Evolutionary conservation across 768 basidiomycete species (phyloP).

Genomic region (Psilocybe subaeruginosa): DNA sequence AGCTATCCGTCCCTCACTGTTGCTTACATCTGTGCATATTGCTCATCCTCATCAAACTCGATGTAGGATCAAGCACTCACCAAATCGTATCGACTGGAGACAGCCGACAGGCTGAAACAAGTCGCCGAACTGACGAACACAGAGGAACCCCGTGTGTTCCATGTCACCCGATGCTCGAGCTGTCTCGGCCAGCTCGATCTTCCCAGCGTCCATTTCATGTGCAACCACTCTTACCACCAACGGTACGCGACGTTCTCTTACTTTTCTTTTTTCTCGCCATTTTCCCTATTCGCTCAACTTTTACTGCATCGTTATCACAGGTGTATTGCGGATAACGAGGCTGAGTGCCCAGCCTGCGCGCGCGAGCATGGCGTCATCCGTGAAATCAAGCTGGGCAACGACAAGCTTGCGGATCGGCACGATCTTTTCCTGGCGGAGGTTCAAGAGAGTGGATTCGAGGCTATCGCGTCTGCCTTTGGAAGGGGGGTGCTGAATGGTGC

Average conservation of each 20-base stretch:
- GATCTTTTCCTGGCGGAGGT: conserved; percentile 81
- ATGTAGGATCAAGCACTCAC: conserved; percentile 83
- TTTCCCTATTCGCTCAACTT: background rate
- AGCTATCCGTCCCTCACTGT: conserved; percentile 26
- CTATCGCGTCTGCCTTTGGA: conserved; percentile 71
- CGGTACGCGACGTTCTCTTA: conserved; percentile 48
- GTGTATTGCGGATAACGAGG: conserved; percentile 87
- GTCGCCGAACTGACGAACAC: conserved; percentile 81
- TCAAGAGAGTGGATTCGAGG: conserved; percentile 70
- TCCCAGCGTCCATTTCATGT: conserved; percentile 97
- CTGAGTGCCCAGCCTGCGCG: conserved; percentile 89
- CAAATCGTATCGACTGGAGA: conserved; percentile 88
- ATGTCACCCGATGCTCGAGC: conserved; percentile 90
- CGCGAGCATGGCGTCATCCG: conserved; percentile 86
- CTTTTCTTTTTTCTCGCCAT: background rate
- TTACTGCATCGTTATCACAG: conserved; percentile 37
- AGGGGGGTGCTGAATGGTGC: conserved; percentile 60
- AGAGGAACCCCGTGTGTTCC: conserved; percentile 84
- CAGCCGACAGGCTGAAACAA: conserved; percentile 75
- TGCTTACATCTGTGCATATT: background rate
- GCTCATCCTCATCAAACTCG: background rate
- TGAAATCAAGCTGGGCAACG: conserved; percentile 88
- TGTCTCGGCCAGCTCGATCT: conserved; percentile 91
- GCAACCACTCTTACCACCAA: conserved; percentile 96
- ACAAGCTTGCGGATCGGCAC: conserved; percentile 79